These are phyloP conservation scores for Camellia oleifera DNA, from an alignment of 179 eudicot genomes.

Conservation along the genomic window DNA sequence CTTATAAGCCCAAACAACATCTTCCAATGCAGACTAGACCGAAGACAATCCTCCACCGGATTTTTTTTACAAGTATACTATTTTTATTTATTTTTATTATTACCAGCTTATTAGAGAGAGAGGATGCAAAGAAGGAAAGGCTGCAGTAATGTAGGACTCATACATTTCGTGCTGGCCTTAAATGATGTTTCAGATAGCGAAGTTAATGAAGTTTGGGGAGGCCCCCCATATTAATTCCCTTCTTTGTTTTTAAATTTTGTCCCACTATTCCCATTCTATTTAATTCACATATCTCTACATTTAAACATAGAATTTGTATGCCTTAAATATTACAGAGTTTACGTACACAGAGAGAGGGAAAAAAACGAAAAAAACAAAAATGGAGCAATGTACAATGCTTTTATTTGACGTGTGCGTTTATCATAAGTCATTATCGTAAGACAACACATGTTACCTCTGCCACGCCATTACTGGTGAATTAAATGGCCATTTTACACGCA, in stretches of 20 bases:
- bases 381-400: background rate
- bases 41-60: too few species aligned
- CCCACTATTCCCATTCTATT: background rate
- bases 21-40: too few species aligned
- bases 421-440: background rate
- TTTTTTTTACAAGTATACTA: too few species aligned
- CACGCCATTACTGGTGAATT: background rate
- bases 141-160: conserved; percentile 1
- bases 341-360: background rate
- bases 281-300: background rate
- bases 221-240: background rate
- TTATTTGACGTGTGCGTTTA: background rate
- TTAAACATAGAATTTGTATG: background rate
- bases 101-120: too few species aligned
- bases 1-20: too few species aligned
- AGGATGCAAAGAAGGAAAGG: background rate
- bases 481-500: too few species aligned
- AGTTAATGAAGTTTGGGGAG: conserved; percentile 5
- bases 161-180: conserved; percentile 7
- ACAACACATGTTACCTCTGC: background rate
- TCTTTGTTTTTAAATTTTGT: conserved; percentile 12
- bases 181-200: conserved; percentile 9
- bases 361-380: background rate
- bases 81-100: too few species aligned
- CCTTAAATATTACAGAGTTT: too few species aligned